phyloP scores from a whole-genome alignment of 805 yeast genomes.

The Wickerhamomyces canadensis region DNA sequence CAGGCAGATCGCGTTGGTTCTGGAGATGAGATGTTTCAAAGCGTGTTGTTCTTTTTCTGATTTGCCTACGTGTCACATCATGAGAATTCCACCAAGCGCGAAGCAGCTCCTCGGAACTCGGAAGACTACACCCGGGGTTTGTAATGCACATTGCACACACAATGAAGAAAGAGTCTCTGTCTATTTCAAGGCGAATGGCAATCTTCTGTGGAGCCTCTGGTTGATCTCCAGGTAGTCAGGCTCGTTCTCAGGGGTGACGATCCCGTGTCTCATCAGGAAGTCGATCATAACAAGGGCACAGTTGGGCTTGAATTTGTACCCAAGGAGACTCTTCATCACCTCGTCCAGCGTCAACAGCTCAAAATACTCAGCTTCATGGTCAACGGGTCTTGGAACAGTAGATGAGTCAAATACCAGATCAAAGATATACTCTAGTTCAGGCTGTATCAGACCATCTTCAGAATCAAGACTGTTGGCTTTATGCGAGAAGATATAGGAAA shows the following conservation, averaged over 20 bases:
- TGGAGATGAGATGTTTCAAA: too few relatives aligned
- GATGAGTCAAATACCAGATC: conserved; percentile 53
- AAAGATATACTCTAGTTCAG: conserved; percentile 79
- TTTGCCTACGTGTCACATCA: too few relatives aligned
- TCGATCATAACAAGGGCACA: conserved; percentile 78
- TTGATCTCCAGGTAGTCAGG: conserved; percentile 58
- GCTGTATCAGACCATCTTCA: conserved; percentile 66
- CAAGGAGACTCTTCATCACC: conserved; percentile 41
- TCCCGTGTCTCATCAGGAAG: conserved; percentile 82
- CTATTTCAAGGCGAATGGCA: conserved; percentile 59
- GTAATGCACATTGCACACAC: too few relatives aligned
- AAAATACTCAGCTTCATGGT: conserved; percentile 76
- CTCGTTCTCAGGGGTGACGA: conserved; percentile 59
- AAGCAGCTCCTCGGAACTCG: too few relatives aligned
- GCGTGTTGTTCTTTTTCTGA: too few relatives aligned
- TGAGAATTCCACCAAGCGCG: too few relatives aligned
- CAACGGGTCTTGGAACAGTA: conserved; percentile 52
- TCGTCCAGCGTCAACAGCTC: conserved; percentile 55
- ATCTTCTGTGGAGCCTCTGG: conserved; percentile 54
- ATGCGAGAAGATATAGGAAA: conserved; percentile 57
- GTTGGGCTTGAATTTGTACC: conserved; percentile 80
- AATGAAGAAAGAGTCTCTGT: too few relatives aligned
- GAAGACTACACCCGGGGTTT: too few relatives aligned
- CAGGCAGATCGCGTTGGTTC: too few relatives aligned
- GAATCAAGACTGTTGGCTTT: conserved; percentile 27